A percentile compares a stretch with the other conserved stretches of the same genome.
Conservation (phyloP, 371 early-diverging fungal species). For the Dichotomocladium elegans region DNA sequence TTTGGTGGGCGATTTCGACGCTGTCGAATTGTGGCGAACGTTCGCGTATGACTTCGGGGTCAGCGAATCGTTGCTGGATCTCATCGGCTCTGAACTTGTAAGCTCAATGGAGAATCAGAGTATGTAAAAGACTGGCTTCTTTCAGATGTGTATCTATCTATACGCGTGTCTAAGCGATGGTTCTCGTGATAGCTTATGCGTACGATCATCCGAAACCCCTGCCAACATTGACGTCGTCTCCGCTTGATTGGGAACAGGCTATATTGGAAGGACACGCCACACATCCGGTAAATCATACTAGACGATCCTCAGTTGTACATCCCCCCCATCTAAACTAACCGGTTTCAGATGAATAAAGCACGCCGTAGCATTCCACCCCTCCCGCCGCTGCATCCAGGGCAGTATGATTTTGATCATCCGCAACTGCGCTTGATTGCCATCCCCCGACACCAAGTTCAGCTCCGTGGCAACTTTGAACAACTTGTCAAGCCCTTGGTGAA, state of each 20-base stretch:
- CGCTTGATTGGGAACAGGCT: conserved; percentile 70
- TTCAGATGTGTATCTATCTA: no score
- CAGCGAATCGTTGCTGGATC: conserved; percentile 16
- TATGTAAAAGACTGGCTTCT: conserved; percentile 23
- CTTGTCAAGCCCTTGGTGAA: conserved; percentile 25
- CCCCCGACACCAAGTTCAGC: conserved; percentile 34
- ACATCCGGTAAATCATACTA: conserved; percentile 63
- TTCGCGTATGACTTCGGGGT: conserved; percentile 31
- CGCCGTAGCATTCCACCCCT: conserved; percentile 59
- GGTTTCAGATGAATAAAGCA: conserved; percentile 61
- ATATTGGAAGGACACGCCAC: conserved; percentile 76
- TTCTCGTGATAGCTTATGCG: conserved; percentile 37
- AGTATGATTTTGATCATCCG: conserved; percentile 43
- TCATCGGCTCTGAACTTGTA: conserved; percentile 31
- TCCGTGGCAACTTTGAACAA: conserved; percentile 55
- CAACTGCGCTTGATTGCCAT: conserved; percentile 49
- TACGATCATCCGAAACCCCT: conserved; percentile 49
- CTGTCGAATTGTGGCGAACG: conserved; percentile 30
- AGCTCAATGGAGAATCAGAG: conserved; percentile 43
- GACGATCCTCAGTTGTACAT: neutral
- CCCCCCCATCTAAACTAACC: neutral
- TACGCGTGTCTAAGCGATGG: no score
- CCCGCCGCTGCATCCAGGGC: conserved; percentile 36
- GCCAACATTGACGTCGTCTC: conserved; percentile 43
- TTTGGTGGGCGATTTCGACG: conserved; percentile 27